These are phyloP conservation scores for Podospora bellae-mahoneyi DNA, from an alignment of 495 filamentous ascomycete genomes.

Conservation along the genomic window DNA sequence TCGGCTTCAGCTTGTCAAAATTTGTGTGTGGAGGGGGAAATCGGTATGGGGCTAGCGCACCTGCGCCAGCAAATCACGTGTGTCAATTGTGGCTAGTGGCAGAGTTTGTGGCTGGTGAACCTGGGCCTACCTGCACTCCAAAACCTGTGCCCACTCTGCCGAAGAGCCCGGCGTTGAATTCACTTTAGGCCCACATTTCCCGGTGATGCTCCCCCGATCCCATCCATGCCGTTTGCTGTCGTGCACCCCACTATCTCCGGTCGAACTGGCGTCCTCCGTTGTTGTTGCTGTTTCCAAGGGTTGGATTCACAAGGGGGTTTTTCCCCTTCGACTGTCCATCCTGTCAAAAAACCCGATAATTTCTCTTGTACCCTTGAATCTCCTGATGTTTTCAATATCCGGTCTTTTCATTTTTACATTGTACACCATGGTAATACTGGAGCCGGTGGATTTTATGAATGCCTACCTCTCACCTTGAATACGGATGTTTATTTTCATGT, in stretches of 20 bases:
- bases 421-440: neutral
- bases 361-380: neutral
- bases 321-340: neutral
- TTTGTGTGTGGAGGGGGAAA: conserved; percentile 40
- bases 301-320: neutral
- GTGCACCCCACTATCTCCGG: neutral
- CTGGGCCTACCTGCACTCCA: neutral
- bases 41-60: conserved; percentile 33
- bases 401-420: neutral
- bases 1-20: conserved; percentile 26
- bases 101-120: conserved; percentile 16
- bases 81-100: conserved; percentile 15
- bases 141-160: neutral
- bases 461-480: neutral
- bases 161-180: neutral
- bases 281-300: too few relatives aligned
- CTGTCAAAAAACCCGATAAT: neutral
- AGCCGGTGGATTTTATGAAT: neutral
- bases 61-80: conserved; percentile 27
- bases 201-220: neutral
- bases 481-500: neutral
- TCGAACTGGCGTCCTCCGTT: too few relatives aligned
- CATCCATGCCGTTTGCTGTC: neutral
- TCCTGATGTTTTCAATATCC: neutral
- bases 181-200: neutral